Evolutionary conservation across 2,329 filamentous ascomycete genomes (phyloP).

Genomic region (Coniochaeta sp.): DNA sequence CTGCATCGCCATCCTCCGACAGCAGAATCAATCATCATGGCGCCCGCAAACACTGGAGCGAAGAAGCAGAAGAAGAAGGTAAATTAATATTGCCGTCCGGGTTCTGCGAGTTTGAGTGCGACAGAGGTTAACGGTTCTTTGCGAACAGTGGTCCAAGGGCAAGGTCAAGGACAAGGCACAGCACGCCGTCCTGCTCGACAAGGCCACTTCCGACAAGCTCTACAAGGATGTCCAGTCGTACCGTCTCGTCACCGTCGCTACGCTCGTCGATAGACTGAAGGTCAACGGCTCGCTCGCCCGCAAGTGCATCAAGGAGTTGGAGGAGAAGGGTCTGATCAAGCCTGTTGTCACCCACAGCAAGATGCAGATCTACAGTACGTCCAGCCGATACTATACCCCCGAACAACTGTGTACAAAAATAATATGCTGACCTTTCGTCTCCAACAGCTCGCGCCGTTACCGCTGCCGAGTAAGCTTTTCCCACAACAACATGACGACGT

Average conservation of each 20-base stretch:
- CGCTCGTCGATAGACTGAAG: conserved; percentile 99
- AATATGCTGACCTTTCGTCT: conserved; percentile 21
- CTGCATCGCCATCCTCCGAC: conserved; percentile 16
- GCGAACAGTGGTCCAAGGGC: conserved; percentile 47
- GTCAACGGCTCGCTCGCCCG: conserved; percentile 98
- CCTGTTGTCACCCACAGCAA: conserved; percentile 94
- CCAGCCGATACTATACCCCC: conserved; percentile 1
- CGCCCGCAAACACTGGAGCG: conserved; percentile 51
- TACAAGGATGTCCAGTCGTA: conserved; percentile 99
- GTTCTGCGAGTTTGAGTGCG: background rate
- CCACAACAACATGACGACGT: conserved; percentile 16
- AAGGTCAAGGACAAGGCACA: conserved; percentile 99
- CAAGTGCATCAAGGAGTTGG: conserved; percentile 81
- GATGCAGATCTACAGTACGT: conserved; percentile 93
- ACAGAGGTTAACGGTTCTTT: background rate
- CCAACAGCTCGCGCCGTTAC: conserved; percentile 52
- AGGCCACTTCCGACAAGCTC: conserved; percentile 94
- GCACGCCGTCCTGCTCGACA: conserved; percentile 98
- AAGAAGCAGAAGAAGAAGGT: conserved; percentile 76
- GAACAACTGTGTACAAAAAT: conserved; percentile 1
- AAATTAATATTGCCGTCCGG: background rate
- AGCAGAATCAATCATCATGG: conserved; percentile 35
- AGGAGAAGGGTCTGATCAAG: conserved; percentile 98
- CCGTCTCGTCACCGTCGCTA: conserved; percentile 97
- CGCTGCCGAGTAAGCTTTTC: conserved; percentile 35